phyloP scores from a whole-genome alignment of 345 rosid genomes.

The Pistacia integerrima region DNA sequence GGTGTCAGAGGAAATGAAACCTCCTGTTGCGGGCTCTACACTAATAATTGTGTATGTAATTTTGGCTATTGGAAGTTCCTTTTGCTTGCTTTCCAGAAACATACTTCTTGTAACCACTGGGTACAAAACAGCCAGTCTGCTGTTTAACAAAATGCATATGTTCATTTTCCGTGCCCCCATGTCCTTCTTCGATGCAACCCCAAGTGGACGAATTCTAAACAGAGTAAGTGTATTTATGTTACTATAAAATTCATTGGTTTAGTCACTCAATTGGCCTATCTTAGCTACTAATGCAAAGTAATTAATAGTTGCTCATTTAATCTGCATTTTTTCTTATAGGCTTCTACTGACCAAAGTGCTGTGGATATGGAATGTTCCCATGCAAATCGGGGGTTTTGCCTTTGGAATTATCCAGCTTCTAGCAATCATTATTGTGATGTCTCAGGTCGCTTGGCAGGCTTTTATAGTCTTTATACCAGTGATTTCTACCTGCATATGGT shows the following conservation, averaged over 20 bases:
- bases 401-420: not conserved
- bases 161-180: conserved; percentile 74
- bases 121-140: conserved; percentile 56
- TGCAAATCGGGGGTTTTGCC: not conserved
- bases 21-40: conserved; percentile 36
- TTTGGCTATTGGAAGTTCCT: conserved; percentile 55
- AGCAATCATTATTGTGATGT: not conserved
- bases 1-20: conserved; percentile 46
- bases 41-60: conserved; percentile 49
- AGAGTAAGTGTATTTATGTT: conserved; percentile 35
- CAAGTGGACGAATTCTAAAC: conserved; percentile 62
- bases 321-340: not conserved
- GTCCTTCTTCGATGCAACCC: conserved; percentile 78
- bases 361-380: not conserved
- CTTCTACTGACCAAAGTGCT: not conserved
- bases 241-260: not conserved
- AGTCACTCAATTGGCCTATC: too few species aligned
- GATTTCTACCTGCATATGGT: conserved; percentile 18
- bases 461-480: not conserved
- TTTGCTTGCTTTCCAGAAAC: conserved; percentile 47
- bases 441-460: not conserved
- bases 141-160: conserved; percentile 60
- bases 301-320: not conserved
- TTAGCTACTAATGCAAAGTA: conserved; percentile 13
- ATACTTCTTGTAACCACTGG: conserved; percentile 43